Evolutionary conservation across 2,329 filamentous ascomycete species (phyloP), one percentile per base, ranked within the genome.

Genomic region (Waltergamsia citrina): DNA sequence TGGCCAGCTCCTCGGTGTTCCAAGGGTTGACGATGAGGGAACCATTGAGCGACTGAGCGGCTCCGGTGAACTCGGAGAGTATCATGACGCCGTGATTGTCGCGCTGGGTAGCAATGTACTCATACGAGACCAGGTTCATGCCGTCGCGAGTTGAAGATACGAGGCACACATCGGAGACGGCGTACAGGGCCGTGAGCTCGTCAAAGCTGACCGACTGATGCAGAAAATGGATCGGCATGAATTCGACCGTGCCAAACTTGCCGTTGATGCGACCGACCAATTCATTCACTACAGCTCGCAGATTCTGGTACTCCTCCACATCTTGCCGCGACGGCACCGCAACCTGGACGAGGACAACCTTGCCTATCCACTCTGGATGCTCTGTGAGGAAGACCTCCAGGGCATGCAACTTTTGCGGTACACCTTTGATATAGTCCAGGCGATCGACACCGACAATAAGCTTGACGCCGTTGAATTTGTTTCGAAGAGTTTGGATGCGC

Each of bases 151-250:
- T 96, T 3, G 85, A 95, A 7, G 84, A 93, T 24, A 94, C 90
- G 11, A 96, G 74, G 54, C 88, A 94, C 29, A 86, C 85, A 53
- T 95, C 92, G 4, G 86, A 92, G 16, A 93, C 81, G 12, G 86
- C 85, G 54, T 96, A 96, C 7, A 96, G 73, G 1, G 88, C 88
- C 32, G 93, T 88, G 23, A 98, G 76, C 62, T 96, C 92, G 46
- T 95, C 87, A 47, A 96, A 95, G 32, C 78, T 78, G 51, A 96
- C 87, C 5, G 85, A 94, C 63, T 95, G 93, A 65, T 96, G 92
- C 50, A 96, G 79, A 65, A 95, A 96, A 60, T 96, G 92, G 47
- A 98, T 96, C 1, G 92, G 92, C 82, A 94, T 95, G 64, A 95
- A 96, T 59, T 96, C 90, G 50, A 96, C 82, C 21, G 88, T 95